Evolutionary conservation across 2,329 filamentous ascomycete species (phyloP).

Genomic region (Macrophomina pseudophaseolina): DNA sequence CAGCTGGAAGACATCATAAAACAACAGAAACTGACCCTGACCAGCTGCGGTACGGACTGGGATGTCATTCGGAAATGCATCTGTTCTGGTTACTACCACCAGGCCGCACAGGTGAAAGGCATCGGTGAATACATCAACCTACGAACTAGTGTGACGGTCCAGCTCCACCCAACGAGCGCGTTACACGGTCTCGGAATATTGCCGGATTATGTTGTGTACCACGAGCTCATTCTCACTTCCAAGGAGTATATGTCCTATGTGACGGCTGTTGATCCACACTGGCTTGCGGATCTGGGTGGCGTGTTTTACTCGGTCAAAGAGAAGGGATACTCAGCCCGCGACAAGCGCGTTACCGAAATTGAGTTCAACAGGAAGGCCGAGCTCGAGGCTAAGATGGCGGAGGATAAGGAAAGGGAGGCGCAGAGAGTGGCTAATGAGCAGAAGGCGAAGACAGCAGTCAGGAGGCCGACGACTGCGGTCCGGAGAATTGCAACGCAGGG

Average conservation of each 20-base stretch:
- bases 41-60: conserved; percentile 95
- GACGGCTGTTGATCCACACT: conserved; percentile 93
- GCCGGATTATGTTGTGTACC: conserved; percentile 96
- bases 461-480: conserved; percentile 21
- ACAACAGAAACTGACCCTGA: conserved; percentile 85
- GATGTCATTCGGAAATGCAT: conserved; percentile 95
- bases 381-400: conserved; percentile 89
- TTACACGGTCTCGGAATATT: conserved; percentile 92
- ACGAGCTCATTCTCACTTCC: conserved; percentile 93
- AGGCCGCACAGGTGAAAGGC: conserved; percentile 93
- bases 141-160: conserved; percentile 89
- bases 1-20: conserved; percentile 94
- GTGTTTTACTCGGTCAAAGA: conserved; percentile 98
- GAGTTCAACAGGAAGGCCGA: conserved; percentile 94
- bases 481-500: conserved; percentile 22
- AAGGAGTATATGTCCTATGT: conserved; percentile 99
- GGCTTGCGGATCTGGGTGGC: conserved; percentile 93
- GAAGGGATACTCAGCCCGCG: conserved; percentile 88
- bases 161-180: conserved; percentile 91
- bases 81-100: conserved; percentile 97
- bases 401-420: conserved; percentile 75
- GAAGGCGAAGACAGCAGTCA: conserved; percentile 27
- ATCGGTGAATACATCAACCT: conserved; percentile 98
- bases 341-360: conserved; percentile 84
- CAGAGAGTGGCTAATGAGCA: conserved; percentile 51